Evolutionary conservation across 306 rosid genomes (phyloP).

Genomic region (Carpinus viminea): DNA sequence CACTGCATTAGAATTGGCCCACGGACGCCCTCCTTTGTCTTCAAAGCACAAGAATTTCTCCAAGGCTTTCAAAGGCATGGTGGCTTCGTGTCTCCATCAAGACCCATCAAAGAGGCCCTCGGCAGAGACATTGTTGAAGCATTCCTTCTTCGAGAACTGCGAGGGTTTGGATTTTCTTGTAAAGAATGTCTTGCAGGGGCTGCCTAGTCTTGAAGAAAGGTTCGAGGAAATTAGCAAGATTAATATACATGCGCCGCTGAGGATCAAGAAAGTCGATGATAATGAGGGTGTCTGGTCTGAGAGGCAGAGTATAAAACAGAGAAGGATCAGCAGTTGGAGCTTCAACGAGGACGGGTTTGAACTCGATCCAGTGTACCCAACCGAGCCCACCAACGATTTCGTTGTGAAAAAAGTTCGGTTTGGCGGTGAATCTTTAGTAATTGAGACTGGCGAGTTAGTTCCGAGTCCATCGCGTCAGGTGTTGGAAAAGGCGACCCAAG

Average conservation of each 20-base stretch:
- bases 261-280: background rate
- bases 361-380: conserved; percentile 55
- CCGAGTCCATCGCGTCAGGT: background rate
- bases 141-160: conserved; percentile 52
- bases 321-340: conserved; percentile 71
- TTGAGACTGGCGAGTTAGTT: conserved; percentile 14
- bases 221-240: conserved; percentile 34
- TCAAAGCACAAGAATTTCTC: conserved; percentile 50
- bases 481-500: too few species aligned
- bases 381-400: background rate
- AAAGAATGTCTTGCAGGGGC: conserved; percentile 46
- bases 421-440: conserved; percentile 15
- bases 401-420: conserved; percentile 6
- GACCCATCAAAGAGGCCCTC: conserved; percentile 63
- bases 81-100: conserved; percentile 59
- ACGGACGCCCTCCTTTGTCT: conserved; percentile 71
- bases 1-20: conserved; percentile 62
- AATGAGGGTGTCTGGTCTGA: too few species aligned
- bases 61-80: conserved; percentile 60
- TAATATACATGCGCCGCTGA: background rate
- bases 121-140: conserved; percentile 53
- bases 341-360: conserved; percentile 64
- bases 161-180: conserved; percentile 42
- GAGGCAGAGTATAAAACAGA: background rate
- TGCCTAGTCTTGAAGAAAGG: conserved; percentile 60